Evolutionary conservation across 352 stramenopile genomes (phyloP).

Genomic region (Peronospora destructor): DNA sequence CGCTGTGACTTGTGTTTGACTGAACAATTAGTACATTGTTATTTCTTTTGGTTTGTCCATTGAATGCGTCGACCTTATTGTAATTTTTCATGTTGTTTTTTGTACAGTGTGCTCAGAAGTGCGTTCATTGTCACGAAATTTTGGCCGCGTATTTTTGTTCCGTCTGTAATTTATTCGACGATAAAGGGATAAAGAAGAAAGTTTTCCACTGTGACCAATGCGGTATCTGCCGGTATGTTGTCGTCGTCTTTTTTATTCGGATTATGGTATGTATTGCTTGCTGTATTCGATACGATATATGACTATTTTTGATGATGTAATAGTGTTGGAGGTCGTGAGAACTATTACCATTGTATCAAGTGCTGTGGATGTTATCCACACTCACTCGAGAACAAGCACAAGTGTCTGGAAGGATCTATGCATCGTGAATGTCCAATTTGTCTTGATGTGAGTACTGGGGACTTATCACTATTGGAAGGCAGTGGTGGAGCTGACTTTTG

Average conservation of each 20-base stretch:
- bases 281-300: background rate
- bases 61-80: background rate
- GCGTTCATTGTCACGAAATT: constrained; percentile 32
- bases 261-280: background rate
- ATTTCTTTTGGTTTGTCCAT: background rate
- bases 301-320: background rate
- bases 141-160: constrained; percentile 65
- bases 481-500: background rate
- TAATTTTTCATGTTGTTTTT: background rate
- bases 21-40: constrained; percentile 44
- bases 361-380: constrained; percentile 77
- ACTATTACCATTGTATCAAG: constrained; percentile 74
- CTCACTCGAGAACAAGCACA: constrained; percentile 62
- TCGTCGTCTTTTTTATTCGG: background rate
- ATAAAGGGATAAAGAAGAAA: constrained; percentile 49
- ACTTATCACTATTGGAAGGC: background rate
- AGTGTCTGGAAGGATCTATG: constrained; percentile 75
- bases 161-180: constrained; percentile 70
- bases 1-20: constrained; percentile 53
- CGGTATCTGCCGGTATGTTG: constrained; percentile 60
- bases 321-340: constrained; percentile 66
- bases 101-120: constrained; percentile 48
- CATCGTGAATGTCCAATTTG: constrained; percentile 78
- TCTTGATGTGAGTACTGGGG: constrained; percentile 38
- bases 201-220: constrained; percentile 74